Evolutionary conservation across 2,329 filamentous ascomycete genomes (phyloP).

Genomic region (Aspergillus novoparasiticus): DNA sequence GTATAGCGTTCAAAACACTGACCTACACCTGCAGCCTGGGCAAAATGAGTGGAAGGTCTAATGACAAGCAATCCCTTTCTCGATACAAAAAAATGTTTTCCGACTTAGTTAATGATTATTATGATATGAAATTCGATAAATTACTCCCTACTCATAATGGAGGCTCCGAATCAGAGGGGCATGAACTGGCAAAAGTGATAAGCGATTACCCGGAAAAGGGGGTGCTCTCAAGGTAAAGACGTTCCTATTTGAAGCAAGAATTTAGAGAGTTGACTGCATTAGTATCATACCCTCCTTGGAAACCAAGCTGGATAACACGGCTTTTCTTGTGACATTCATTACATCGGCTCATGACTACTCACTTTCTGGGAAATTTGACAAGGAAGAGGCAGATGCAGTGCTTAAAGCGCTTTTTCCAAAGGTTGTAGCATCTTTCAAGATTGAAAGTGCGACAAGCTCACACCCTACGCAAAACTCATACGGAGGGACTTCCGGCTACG

Average conservation of each 20-base stretch:
- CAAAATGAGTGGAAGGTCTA: too few relatives aligned
- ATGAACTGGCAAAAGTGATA: too few relatives aligned
- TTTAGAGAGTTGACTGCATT: not conserved
- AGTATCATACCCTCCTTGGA: not conserved
- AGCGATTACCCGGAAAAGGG: too few relatives aligned
- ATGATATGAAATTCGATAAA: too few relatives aligned
- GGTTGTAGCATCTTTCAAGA: not conserved
- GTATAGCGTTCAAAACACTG: not conserved
- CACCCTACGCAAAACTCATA: not conserved
- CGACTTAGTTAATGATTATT: too few relatives aligned
- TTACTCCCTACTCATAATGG: too few relatives aligned
- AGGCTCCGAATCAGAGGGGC: not conserved
- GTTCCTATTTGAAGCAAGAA: not conserved
- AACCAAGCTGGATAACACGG: not conserved
- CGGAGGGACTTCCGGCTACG: not conserved
- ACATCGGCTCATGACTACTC: not conserved
- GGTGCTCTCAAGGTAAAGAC: not conserved
- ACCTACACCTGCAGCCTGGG: not conserved
- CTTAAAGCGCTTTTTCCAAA: not conserved
- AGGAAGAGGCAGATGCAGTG: not conserved
- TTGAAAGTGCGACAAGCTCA: not conserved
- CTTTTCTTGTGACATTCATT: slow-evolving; percentile 3
- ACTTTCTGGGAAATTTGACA: not conserved
- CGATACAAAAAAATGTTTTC: too few relatives aligned
- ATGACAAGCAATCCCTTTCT: too few relatives aligned